phyloP scores from a whole-genome alignment of 1,139 yeast genomes.

The Suhomyces panamericanus region DNA sequence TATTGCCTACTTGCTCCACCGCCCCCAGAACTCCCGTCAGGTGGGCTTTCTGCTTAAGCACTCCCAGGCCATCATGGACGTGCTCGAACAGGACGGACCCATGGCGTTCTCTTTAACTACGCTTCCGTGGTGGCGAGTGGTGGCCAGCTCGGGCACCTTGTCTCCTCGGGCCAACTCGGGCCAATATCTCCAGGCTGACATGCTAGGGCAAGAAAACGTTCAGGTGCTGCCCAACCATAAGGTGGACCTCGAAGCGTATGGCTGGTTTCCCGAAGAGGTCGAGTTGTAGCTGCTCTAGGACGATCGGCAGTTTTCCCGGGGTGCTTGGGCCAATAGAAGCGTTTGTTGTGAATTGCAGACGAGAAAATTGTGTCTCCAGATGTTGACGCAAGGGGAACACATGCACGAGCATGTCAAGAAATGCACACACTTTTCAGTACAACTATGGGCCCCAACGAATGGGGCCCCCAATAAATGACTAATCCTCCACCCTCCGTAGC shows the following conservation, averaged over 20 bases:
- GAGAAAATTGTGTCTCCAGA: no score
- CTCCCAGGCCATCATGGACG: constrained; percentile 22
- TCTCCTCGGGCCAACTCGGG: constrained; percentile 52
- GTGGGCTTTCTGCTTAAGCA: constrained; percentile 72
- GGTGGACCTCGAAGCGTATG: constrained; percentile 49
- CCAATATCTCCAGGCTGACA: constrained; percentile 48
- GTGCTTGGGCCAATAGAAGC: no score
- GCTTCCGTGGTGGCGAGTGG: constrained; percentile 84
- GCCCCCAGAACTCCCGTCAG: constrained; percentile 69
- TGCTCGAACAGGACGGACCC: constrained; percentile 21
- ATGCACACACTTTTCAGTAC: no score
- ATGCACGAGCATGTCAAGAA: no score
- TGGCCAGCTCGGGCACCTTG: constrained; percentile 61
- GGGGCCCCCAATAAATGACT: no score
- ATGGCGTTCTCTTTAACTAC: constrained; percentile 25
- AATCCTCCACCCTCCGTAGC: no score
- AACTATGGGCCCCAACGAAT: no score
- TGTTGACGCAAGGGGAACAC: no score
- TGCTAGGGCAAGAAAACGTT: constrained; percentile 52
- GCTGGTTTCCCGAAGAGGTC: constrained; percentile 69
- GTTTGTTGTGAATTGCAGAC: no score
- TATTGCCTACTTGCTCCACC: constrained; percentile 60
- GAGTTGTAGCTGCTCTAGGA: constrained; percentile 15
- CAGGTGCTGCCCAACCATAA: constrained; percentile 37
- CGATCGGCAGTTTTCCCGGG: not conserved